Base-by-base conservation (phyloP, 169 alveolate species). In the Eimeria brunetti region DNA sequence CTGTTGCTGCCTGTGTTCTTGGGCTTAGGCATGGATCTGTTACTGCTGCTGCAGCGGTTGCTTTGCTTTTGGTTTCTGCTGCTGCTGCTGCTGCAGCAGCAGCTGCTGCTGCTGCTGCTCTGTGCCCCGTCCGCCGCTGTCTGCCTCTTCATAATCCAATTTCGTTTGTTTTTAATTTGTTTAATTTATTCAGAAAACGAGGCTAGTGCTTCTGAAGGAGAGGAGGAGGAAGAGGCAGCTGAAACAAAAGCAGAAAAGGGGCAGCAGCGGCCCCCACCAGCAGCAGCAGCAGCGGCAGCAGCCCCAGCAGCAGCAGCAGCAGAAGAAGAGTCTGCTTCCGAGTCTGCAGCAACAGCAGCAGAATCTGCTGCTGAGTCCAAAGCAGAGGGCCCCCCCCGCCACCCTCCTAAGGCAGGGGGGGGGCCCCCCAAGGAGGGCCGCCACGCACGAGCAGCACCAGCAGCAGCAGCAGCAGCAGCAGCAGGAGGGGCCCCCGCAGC, bases 401-500 rank as follows among this genome's bases (percentile, higher is more conserved):
- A 22, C n/a, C 49, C 83, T 73, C 11, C 56, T 38, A 38, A 41
- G 83, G 46, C 20, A 33, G 75, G 8, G 75, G 12, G 33, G 75
- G 75, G 33, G 75, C 75, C 75, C 27, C 75, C 27, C 8, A 14
- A 64, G n/a, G n/a, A n/a, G n/a, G n/a, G n/a, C n/a, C n/a, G n/a
- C n/a, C n/a, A n/a, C n/a, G n/a, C n/a, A n/a, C n/a, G n/a, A n/a
- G n/a, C n/a, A n/a, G n/a, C n/a, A n/a, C n/a, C n/a, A n/a, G n/a
- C n/a, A n/a, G n/a, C n/a, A n/a, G n/a, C n/a, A n/a, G n/a, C n/a
- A n/a, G n/a, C n/a, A n/a, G n/a, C n/a, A n/a, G n/a, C n/a, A n/a
- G n/a, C n/a, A n/a, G n/a, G n/a, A n/a, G 75, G 33, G 33, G 75
- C 75, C 27, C 75, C 75, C 20, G 75, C 38, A 30, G 83, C 83